A percentile compares a stretch with the other conserved stretches of the same genome.
Evolutionary conservation across 148 eudicot species (phyloP).

Genomic region (Suaeda aralocaspica): DNA sequence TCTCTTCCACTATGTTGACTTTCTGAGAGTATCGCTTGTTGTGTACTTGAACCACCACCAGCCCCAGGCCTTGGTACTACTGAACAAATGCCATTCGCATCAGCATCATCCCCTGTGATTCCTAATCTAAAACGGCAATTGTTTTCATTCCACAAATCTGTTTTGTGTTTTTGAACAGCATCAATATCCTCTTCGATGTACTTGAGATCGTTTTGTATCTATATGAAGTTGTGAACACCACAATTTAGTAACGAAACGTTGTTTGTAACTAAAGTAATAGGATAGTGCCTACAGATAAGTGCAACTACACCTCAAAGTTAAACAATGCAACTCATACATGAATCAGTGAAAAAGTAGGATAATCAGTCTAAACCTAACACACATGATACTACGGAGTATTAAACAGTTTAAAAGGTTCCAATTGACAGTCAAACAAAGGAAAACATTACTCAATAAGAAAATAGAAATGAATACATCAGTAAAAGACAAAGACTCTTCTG

Average conservation of each 20-base stretch:
- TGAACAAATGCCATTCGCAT: conserved; percentile 34
- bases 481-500: no score
- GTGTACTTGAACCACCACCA: conserved; percentile 27
- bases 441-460: background rate
- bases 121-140: conserved; percentile 50
- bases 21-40: conserved; percentile 32
- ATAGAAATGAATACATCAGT: no score
- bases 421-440: background rate
- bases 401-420: background rate
- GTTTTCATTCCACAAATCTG: conserved; percentile 39
- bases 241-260: background rate
- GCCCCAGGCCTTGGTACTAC: conserved; percentile 35
- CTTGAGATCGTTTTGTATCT: conserved; percentile 76
- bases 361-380: background rate
- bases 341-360: background rate
- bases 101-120: conserved; percentile 38
- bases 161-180: conserved; percentile 52
- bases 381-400: conserved; percentile 6
- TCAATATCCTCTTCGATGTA: conserved; percentile 76
- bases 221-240: conserved; percentile 22
- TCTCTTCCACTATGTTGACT: conserved; percentile 30
- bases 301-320: background rate
- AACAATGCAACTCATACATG: background rate
- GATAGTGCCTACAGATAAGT: background rate
- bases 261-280: background rate